Conservation (phyloP, 306 rosid genomes). For the Pterocarpus santalinus region DNA sequence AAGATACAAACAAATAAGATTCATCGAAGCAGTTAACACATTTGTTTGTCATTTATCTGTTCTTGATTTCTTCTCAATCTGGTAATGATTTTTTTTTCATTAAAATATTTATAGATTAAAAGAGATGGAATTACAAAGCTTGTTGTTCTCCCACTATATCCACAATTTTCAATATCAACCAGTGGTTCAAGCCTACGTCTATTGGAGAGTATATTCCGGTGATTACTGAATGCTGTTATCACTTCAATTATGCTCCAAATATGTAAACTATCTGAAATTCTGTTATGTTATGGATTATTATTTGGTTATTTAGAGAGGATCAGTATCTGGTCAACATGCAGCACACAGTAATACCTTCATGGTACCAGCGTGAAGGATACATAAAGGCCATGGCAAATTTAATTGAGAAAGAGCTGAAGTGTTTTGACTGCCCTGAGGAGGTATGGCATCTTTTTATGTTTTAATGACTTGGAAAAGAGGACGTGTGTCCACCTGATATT, state of each 20-base stretch:
- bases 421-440: conserved; percentile 66
- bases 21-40: background rate
- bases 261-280: conserved; percentile 20
- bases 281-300: conserved; percentile 31
- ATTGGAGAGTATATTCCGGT: conserved; percentile 87
- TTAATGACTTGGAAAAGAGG: conserved; percentile 10
- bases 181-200: conserved; percentile 93
- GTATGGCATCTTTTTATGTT: conserved; percentile 45
- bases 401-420: conserved; percentile 75
- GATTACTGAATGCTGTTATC: conserved; percentile 32
- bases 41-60: conserved; percentile 20
- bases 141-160: conserved; percentile 91
- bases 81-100: conserved; percentile 33
- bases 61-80: conserved; percentile 17
- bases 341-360: conserved; percentile 92
- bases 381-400: conserved; percentile 89
- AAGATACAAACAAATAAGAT: no score
- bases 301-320: conserved; percentile 71
- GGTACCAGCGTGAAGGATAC: conserved; percentile 95
- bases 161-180: conserved; percentile 92
- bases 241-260: conserved; percentile 6
- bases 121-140: conserved; percentile 82
- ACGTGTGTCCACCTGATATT: background rate
- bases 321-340: conserved; percentile 92
- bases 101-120: conserved; percentile 64